Percentiles rank a stretch among this genome's conserved stretches.
phyloP scores from a whole-genome alignment of 1,284 basidiomycete genomes.

The Pholiota adiposa region DNA sequence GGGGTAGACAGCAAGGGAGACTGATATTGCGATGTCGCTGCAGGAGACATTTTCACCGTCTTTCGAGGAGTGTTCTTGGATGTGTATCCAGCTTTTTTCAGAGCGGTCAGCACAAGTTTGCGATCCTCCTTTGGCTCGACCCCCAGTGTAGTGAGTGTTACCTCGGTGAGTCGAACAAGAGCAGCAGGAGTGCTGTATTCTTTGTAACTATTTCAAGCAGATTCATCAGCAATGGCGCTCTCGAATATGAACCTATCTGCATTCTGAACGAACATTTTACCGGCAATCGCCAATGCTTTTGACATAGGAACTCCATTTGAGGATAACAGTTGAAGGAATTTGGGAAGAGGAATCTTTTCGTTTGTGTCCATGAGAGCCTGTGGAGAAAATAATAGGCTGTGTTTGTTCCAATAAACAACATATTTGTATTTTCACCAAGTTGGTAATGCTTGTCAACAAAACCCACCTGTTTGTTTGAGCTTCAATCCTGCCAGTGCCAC shows the following conservation, averaged over 20 bases:
- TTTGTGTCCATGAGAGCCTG: constrained; percentile 5
- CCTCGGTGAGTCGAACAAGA: constrained; percentile 62
- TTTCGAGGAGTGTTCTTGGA: constrained; percentile 24
- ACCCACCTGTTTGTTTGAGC: background rate
- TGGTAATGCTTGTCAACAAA: background rate
- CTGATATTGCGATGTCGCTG: constrained; percentile 6
- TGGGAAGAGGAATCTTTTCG: constrained; percentile 65
- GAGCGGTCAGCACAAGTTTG: constrained; percentile 62
- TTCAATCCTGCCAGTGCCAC: background rate
- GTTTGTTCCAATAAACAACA: background rate
- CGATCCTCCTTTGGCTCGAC: constrained; percentile 73
- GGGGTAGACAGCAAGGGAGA: constrained; percentile 16
- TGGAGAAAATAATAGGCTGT: background rate
- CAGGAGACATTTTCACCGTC: constrained; percentile 13
- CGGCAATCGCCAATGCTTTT: constrained; percentile 78
- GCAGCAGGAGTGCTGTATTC: constrained; percentile 65
- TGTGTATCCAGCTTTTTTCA: constrained; percentile 67
- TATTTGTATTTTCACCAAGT: background rate
- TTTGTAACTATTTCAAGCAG: constrained; percentile 63
- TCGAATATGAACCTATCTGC: background rate
- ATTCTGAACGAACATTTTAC: constrained; percentile 67
- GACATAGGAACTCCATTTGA: constrained; percentile 64
- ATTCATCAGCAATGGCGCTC: background rate
- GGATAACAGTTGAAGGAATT: constrained; percentile 77
- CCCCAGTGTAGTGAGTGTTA: constrained; percentile 59